Evolutionary conservation across 768 basidiomycete genomes (phyloP).

Genomic region (Imleria badia): DNA sequence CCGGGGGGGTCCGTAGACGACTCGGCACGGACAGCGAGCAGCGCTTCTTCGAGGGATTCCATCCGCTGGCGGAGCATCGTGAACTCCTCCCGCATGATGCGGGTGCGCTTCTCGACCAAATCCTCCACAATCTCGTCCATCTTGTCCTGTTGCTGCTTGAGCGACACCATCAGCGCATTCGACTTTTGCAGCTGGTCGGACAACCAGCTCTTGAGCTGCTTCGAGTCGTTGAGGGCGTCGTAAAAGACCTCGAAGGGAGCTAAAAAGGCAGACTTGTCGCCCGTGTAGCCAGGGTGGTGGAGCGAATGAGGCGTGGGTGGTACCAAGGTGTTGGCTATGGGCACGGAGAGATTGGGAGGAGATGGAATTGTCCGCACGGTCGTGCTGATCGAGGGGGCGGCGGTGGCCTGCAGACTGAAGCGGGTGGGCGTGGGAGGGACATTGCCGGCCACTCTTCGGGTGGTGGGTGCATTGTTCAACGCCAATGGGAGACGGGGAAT

Average conservation of each 20-base stretch:
- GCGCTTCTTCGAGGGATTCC: conserved; percentile 62
- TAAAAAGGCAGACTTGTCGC: conserved; percentile 74
- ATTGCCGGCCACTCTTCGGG: conserved; percentile 51
- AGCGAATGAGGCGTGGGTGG: conserved; percentile 71
- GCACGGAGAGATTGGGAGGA: conserved; percentile 59
- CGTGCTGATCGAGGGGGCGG: conserved; percentile 22
- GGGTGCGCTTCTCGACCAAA: conserved; percentile 60
- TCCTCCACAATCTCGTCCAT: conserved; percentile 57
- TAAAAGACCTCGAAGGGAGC: conserved; percentile 84
- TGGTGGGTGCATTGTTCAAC: conserved; percentile 42
- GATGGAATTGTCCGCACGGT: conserved; percentile 40
- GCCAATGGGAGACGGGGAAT: conserved; percentile 63
- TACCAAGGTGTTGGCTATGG: conserved; percentile 64
- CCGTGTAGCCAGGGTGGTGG: conserved; percentile 56
- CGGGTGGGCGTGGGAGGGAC: conserved; percentile 76
- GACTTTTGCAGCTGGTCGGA: conserved; percentile 70
- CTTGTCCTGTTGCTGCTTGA: conserved; percentile 63
- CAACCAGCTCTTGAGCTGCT: conserved; percentile 76
- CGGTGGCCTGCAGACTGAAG: conserved; percentile 44
- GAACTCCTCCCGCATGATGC: conserved; percentile 62
- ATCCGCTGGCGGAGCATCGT: conserved; percentile 57
- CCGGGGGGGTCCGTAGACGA: conserved; percentile 11
- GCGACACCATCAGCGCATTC: conserved; percentile 48
- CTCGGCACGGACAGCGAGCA: conserved; percentile 31
- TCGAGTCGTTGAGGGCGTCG: conserved; percentile 78